Percentiles rank a stretch among this genome's conserved stretches.
Conservation (phyloP, 768 basidiomycete species). For the Cystofilobasidium macerans region DNA sequence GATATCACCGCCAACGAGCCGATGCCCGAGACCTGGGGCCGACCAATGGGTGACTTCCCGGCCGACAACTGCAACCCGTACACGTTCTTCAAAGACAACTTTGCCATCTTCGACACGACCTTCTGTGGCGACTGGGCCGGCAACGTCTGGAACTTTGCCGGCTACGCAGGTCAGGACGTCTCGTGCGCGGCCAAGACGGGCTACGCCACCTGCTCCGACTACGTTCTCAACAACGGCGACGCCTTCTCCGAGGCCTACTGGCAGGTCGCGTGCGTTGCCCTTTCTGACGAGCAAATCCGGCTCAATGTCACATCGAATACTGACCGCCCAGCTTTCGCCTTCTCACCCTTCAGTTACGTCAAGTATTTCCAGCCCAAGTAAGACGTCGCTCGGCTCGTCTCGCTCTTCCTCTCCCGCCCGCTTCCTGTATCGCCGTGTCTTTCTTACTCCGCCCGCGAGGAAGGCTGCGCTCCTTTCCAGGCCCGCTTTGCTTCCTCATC, state of each 20-base stretch:
- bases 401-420: too few species aligned
- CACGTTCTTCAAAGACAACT: conserved; percentile 65
- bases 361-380: conserved; percentile 39
- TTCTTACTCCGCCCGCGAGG: too few species aligned
- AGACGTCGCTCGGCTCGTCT: too few species aligned
- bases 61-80: conserved; percentile 62
- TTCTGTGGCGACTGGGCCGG: conserved; percentile 84
- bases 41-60: conserved; percentile 68
- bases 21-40: conserved; percentile 63
- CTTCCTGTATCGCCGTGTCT: too few species aligned
- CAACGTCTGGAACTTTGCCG: conserved; percentile 62
- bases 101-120: conserved; percentile 61
- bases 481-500: too few species aligned
- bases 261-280: conserved; percentile 65
- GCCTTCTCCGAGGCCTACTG: conserved; percentile 66
- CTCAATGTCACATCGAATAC: too few species aligned
- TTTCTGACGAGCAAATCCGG: conserved; percentile 48
- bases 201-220: conserved; percentile 65
- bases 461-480: too few species aligned
- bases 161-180: conserved; percentile 57
- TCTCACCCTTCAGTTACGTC: too few species aligned
- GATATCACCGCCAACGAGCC: conserved; percentile 69
- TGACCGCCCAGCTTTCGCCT: too few species aligned
- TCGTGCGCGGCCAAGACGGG: conserved; percentile 79
- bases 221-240: conserved; percentile 59